These are phyloP conservation scores for Halophytophthora polymorphica DNA, from an alignment of 352 stramenopile species.

Conservation along the genomic window DNA sequence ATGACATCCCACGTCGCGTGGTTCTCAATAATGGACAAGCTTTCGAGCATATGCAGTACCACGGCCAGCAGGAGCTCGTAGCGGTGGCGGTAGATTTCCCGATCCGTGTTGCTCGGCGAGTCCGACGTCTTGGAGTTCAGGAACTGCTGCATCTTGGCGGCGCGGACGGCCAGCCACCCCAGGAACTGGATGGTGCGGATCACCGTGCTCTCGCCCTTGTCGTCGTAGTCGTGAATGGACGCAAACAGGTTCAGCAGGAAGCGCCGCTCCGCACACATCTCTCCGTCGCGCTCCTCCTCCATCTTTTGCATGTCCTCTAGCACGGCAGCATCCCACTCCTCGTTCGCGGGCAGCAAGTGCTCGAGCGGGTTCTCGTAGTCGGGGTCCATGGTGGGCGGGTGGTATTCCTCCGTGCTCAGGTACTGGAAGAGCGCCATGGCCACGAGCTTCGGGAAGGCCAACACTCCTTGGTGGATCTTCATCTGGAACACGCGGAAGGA, in stretches of 20 bases:
- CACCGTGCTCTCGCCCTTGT: conserved; percentile 85
- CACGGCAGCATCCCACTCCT: conserved; percentile 51
- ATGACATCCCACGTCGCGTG: conserved; percentile 88
- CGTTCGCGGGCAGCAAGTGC: conserved; percentile 40
- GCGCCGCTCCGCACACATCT: conserved; percentile 76
- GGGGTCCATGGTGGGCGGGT: conserved; percentile 45
- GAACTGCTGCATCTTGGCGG: conserved; percentile 61
- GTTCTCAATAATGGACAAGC: conserved; percentile 87
- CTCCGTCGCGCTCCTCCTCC: conserved; percentile 56
- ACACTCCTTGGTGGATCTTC: conserved; percentile 79
- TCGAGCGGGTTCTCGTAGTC: conserved; percentile 54
- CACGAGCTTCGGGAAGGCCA: conserved; percentile 67
- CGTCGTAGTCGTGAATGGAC: conserved; percentile 83
- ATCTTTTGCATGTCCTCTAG: conserved; percentile 55
- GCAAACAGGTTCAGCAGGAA: conserved; percentile 84
- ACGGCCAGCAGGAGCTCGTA: conserved; percentile 76
- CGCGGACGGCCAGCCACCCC: conserved; percentile 70
- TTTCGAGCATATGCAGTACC: conserved; percentile 80
- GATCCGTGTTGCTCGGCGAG: conserved; percentile 11
- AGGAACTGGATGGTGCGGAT: conserved; percentile 83
- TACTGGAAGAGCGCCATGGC: conserved; percentile 72
- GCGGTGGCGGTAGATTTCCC: conserved; percentile 33
- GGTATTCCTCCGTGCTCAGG: conserved; percentile 66
- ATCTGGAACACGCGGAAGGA: conserved; percentile 83
- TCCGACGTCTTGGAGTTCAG: conserved; percentile 27